Percentiles rank a stretch among this genome's conserved stretches.
phyloP scores from a whole-genome alignment of 1,284 basidiomycete genomes.

The Porogramme epimiltina region DNA sequence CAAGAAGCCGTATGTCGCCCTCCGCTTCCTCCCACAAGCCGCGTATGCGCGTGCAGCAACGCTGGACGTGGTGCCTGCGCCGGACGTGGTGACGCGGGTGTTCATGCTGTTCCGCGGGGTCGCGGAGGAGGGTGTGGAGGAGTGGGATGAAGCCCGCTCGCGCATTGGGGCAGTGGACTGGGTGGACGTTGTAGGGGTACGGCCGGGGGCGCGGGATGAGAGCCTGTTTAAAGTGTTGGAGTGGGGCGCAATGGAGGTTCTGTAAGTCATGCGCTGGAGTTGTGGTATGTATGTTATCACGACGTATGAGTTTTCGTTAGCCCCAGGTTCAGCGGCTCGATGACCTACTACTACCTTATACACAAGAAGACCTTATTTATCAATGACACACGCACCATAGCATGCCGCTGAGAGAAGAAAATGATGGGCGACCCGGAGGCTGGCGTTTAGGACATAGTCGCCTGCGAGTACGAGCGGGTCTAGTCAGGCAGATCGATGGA shows the following conservation, averaged over 20 bases:
- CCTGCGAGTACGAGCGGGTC: too few species aligned
- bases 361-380: too few species aligned
- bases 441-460: too few species aligned
- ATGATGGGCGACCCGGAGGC: too few species aligned
- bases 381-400: too few species aligned
- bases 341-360: too few species aligned
- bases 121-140: slow-evolving; percentile 19
- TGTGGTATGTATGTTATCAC: too few species aligned
- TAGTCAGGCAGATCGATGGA: too few species aligned
- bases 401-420: too few species aligned
- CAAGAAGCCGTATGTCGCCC: slow-evolving; percentile 41
- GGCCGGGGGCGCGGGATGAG: slow-evolving; percentile 21
- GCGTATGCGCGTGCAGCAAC: slow-evolving; percentile 41
- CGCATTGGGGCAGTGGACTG: slow-evolving; percentile 21
- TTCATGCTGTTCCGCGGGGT: slow-evolving; percentile 49
- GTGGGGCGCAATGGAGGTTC: slow-evolving; percentile 42
- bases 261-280: neutral
- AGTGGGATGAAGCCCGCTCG: slow-evolving; percentile 24
- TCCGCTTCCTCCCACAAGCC: slow-evolving; percentile 46
- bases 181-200: slow-evolving; percentile 29
- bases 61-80: slow-evolving; percentile 38
- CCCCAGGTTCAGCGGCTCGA: too few species aligned
- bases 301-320: too few species aligned
- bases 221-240: slow-evolving; percentile 36
- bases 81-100: slow-evolving; percentile 44